Base-by-base conservation (phyloP, 768 basidiomycete genomes). In the Amanita molliuscula region DNA sequence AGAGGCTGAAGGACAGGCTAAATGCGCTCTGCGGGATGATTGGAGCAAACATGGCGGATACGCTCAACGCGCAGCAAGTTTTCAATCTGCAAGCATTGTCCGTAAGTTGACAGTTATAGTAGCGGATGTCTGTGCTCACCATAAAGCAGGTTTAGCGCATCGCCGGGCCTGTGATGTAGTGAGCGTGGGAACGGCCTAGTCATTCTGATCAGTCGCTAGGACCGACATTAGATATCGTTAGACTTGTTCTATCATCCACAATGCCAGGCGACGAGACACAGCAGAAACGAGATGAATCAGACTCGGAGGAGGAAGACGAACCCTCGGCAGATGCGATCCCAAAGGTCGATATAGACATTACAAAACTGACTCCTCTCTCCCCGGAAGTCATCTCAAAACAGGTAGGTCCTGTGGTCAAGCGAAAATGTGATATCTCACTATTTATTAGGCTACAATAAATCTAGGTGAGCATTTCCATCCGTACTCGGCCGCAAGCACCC, bases 351-450 rank as follows among this genome's bases (percentile, higher is more conserved):
- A 67, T 96, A 60, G 93, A 95, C 72, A 69, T 76, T 13, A 75
- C 86, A 34, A 88, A 79, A 61, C 73, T 96, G 61, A 90, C 89
- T 15, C 88, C 93, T 50, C 74, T 96, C 43, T 89, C 88, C 13
- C 90, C 89, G 28, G 81, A 91, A 62, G 88, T 92, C 58, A 91
- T 91, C 62, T 87, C 88, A 55, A 91, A 90, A 76, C 88, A 91
- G 72, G 89, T 88, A 58, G 59, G 82, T 59, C 6, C 21, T 31
- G 9, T 8, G 5, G 18, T 18, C n/a, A 3, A 29, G 10, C 33
- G 18, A 6, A 11, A 37, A 23, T 6, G 7, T 6, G 4, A 26
- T n/a, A 13, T 38, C 47, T 48, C 25, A 48, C 11, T 13, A 33
- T n/a, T n/a, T 23, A 33, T 44, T 65, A 96, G 87, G 95, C 94